phyloP scores from a whole-genome alignment of 2,329 filamentous ascomycete genomes.

The Epichloe elymi region DNA sequence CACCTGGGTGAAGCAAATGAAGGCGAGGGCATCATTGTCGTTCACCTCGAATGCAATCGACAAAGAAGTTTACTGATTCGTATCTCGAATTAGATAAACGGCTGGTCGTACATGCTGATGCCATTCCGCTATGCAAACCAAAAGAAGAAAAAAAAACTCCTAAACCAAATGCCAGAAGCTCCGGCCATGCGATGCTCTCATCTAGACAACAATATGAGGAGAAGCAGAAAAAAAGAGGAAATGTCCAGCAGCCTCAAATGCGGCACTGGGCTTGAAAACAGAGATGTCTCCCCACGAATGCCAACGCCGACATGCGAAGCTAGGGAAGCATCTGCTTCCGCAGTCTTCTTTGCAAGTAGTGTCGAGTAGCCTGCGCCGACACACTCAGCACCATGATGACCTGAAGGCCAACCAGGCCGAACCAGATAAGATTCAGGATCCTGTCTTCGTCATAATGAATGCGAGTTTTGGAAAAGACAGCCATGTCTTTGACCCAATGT shows the following conservation, averaged over 20 bases:
- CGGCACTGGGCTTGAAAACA: not conserved
- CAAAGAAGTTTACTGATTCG: not conserved
- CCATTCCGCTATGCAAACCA: not conserved
- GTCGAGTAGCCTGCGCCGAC: conserved; percentile 14
- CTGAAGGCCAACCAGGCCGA: conserved; percentile 32
- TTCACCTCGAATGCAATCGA: not conserved
- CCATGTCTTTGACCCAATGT: conserved; percentile 4
- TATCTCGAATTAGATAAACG: not conserved
- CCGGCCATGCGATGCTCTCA: not conserved
- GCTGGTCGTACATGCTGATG: not conserved
- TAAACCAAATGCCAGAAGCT: not conserved
- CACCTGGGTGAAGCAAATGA: too few relatives aligned
- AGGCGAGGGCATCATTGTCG: too few relatives aligned
- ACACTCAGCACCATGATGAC: conserved; percentile 30
- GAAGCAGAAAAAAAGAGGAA: not conserved
- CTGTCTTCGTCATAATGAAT: conserved; percentile 18
- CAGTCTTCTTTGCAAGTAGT: conserved; percentile 4
- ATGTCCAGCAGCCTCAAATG: not conserved
- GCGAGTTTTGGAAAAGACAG: conserved; percentile 15
- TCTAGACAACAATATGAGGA: not conserved
- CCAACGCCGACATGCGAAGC: not conserved
- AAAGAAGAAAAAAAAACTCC: not conserved
- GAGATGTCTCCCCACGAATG: not conserved
- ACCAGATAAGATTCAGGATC: conserved; percentile 33
- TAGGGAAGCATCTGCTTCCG: conserved; percentile 6